These are phyloP conservation scores for Mimosa pudica DNA, from an alignment of 306 rosid genomes.

Conservation along the genomic window DNA sequence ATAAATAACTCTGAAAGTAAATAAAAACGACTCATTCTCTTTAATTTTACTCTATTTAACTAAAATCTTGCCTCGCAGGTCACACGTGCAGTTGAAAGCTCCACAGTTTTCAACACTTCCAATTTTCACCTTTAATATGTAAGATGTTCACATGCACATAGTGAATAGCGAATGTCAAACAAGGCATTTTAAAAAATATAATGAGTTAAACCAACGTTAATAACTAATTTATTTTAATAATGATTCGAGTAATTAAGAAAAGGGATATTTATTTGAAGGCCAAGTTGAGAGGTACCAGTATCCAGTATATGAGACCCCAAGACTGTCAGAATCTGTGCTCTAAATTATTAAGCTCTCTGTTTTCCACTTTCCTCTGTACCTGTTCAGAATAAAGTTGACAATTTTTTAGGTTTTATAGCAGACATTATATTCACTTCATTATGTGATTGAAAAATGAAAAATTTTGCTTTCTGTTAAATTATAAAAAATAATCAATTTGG, in stretches of 20 bases:
- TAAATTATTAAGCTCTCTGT: conserved; percentile 14
- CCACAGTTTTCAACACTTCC: conserved; percentile 11
- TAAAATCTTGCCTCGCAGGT: conserved; percentile 31
- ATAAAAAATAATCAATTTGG: background rate
- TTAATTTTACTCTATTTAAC: no score
- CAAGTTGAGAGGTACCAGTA: conserved; percentile 42
- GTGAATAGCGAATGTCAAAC: conserved; percentile 36
- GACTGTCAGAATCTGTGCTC: conserved; percentile 31
- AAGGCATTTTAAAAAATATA: conserved; percentile 24
- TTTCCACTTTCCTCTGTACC: background rate
- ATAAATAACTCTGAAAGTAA: no score
- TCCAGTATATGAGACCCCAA: conserved; percentile 37
- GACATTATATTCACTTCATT: background rate
- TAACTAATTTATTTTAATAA: background rate
- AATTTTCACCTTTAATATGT: background rate
- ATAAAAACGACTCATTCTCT: no score
- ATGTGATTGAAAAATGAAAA: background rate
- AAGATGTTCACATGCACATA: background rate
- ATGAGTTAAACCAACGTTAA: background rate
- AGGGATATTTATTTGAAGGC: conserved; percentile 28
- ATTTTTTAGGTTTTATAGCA: background rate
- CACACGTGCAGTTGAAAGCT: conserved; percentile 50
- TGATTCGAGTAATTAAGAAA: background rate
- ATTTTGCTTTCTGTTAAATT: background rate
- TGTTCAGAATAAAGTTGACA: conserved; percentile 2